Percentiles rank a stretch among this genome's conserved stretches.
These are phyloP conservation scores for Aspergillus wentii DNA, from an alignment of 495 filamentous ascomycete species.

Conservation along the genomic window DNA sequence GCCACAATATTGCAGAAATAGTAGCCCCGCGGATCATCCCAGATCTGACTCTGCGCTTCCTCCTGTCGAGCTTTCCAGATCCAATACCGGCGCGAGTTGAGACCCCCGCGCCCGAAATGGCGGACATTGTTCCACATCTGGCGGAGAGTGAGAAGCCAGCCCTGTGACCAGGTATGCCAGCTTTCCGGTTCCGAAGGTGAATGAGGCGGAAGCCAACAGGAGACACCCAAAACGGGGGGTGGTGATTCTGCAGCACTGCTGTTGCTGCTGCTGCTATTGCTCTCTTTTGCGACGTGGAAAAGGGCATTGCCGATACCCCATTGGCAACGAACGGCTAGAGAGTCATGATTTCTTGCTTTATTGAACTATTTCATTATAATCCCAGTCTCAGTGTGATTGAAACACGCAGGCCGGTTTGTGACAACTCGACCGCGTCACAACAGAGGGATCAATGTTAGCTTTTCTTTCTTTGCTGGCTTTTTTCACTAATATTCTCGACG, in stretches of 20 bases:
- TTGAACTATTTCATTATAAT: constrained; percentile 40
- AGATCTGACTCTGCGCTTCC: constrained; percentile 29
- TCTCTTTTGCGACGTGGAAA: constrained; percentile 61
- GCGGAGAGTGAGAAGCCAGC: constrained; percentile 53
- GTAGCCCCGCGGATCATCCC: constrained; percentile 47
- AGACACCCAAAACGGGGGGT: constrained; percentile 50
- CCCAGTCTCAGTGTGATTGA: not conserved
- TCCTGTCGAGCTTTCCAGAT: constrained; percentile 46
- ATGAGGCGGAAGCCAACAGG: constrained; percentile 59
- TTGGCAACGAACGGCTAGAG: constrained; percentile 55
- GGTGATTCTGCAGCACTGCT: too few species aligned
- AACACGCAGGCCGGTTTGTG: too few species aligned
- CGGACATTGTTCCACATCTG: constrained; percentile 59
- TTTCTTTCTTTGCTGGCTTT: too few species aligned
- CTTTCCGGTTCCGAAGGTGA: constrained; percentile 28
- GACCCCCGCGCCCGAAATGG: constrained; percentile 57
- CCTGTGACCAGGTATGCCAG: constrained; percentile 53
- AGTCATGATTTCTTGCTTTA: too few species aligned
- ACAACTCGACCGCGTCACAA: too few species aligned
- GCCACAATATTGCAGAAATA: constrained; percentile 69
- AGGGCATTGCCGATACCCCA: constrained; percentile 59
- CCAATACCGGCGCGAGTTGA: constrained; percentile 58
- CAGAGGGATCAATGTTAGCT: too few species aligned
- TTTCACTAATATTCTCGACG: too few species aligned
- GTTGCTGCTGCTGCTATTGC: too few species aligned